Base-by-base conservation (phyloP, 2,329 filamentous ascomycete species). In the Emergomyces pasteurianus region DNA sequence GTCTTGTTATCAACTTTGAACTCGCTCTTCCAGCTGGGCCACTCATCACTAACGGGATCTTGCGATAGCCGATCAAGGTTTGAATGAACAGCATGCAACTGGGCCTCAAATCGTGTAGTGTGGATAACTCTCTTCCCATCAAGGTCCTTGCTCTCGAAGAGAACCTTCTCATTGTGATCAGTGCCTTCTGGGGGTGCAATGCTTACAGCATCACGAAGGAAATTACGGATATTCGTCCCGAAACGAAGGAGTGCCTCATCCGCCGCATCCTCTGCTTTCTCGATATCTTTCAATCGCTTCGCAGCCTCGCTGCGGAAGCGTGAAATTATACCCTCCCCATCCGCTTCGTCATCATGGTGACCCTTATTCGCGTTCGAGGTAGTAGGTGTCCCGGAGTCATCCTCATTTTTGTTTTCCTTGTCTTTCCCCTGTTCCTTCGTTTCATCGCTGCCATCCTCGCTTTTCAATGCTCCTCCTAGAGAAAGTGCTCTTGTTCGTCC, bases 221-320 rank as follows among this genome's bases (percentile, higher is more conserved):
- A 97, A 74, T 92, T 88, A 43, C 90, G 83, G 56, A 99, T 85
- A 68, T 94, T 96, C 62, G 86, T 85, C 26, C 94, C 94, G 69
- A 97, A 96, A 66, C 90, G 89, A 66, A 97, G 78, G 10, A 99
- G 83, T 0, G 94, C 94, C 74, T 97, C 94, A 72, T 99, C 94
- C 8, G 94, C 94, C 3, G 92, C 92, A 71, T 97, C 92, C 75
- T 99, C 94, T 14, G 92, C 94, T 67, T 85, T 85, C 71, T 96
- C 89, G 23, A 97, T 86, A 62, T 96, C 90, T 70, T 90, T 94
- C 62, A 97, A 78, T 55, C 90, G 84, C 75, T 90, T 91, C 31
- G 89, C 80, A 4, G 91, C 91, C 75, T 95, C 89, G 23, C 80
- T 76, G 61, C 86, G 84, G 72, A 97, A 84, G 52, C 88, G 84